Evolutionary conservation across 768 basidiomycete species (phyloP), one percentile per base, ranked within the genome.

Genomic region (Phanerodontia chrysosporium): DNA sequence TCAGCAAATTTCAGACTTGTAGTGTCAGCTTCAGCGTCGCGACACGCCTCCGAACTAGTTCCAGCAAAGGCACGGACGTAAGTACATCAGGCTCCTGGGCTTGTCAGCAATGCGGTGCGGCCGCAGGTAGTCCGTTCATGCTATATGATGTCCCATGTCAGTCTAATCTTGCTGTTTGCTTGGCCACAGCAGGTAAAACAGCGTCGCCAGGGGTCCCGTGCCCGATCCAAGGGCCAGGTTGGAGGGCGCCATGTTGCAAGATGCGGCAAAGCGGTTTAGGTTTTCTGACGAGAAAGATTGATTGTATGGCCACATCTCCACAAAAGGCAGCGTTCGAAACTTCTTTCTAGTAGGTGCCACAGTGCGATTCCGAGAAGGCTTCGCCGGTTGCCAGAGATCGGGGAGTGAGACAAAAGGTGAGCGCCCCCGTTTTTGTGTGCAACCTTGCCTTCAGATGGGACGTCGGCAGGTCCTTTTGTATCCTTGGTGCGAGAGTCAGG

Each of bases 401-500:
- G n/a, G 44, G 48, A 24, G 30, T 22, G 48, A 51, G 55, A 61
- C 60, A 61, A 61, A 61, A 61, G 51, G 36, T 51, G 60, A 51
- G 60, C 60, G 60, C 39, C 44, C 48, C 12, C 21, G 54, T 61
- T 61, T 61, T 61, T 61, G 60, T 61, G 39, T 61, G 22, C 35
- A 18, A 16, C 24, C 7, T 29, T 24, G 45, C 52, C 7, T 12
- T 36, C 55, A 61, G 54, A 57, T 55, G 46, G 46, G n/a, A 46
- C 29, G 48, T 60, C 45, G 54, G 32, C 51, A 51, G 49, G 55
- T 27, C 60, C 28, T 61, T 61, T 61, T 61, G 60, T 61, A 39
- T 32, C 48, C 30, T 22, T 48, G 29, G 49, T 49, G n/a, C 27
- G 30, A 45, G 22, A 29, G 39, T 36, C 35, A 51, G 55, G 49